Base-by-base conservation (phyloP, 2,329 filamentous ascomycete species). In the Gremmenia infestans region DNA sequence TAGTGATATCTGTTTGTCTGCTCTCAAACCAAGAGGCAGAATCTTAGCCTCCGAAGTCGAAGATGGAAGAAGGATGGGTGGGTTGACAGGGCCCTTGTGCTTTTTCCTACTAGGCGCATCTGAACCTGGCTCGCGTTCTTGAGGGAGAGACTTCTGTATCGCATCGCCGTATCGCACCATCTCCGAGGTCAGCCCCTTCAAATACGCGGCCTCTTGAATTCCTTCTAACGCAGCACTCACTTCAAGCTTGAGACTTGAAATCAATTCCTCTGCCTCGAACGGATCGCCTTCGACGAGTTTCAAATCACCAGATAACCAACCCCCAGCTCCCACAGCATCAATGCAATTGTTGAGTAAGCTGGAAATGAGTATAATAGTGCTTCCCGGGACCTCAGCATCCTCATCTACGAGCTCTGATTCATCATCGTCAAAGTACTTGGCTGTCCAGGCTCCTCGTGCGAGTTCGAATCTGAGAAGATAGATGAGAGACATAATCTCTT, bases 11-110 rank as follows among this genome's bases (percentile, higher is more conserved):
- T 75, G 71, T 19, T 68, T 66, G 63, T 79, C 78, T 2, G 78
- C 77, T 72, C 87, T 89, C 60, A 91, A 76, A 6, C 91, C 90
- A 1, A 96, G 73, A 8, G 91, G 91, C 52, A 96, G 74, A 65
- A 87, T 72, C 19, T 54, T 56, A 17, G 56, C 37, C 65, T 74
- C 74, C 48, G 76, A 72, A 36, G 78, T 76, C 12, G 70, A 72
- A 6, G 74, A 71, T n/a, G 76, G 74, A 14, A 77, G 67, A 50
- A 68, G 70, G 60, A 79, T 76, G 61, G 73, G 78, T 32, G 28
- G 28, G 28, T 32, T 32, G 9, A 32, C 28, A 12, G 28, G 28
- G 28, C 28, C 28, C 69, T 74, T 80, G 65, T 71, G 72, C 49
- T 60, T 62, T 25, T 62, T 60, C 35, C 37, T 47, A 15, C 45